Conservation (phyloP, 805 yeast genomes). For the Candida ulmi region DNA sequence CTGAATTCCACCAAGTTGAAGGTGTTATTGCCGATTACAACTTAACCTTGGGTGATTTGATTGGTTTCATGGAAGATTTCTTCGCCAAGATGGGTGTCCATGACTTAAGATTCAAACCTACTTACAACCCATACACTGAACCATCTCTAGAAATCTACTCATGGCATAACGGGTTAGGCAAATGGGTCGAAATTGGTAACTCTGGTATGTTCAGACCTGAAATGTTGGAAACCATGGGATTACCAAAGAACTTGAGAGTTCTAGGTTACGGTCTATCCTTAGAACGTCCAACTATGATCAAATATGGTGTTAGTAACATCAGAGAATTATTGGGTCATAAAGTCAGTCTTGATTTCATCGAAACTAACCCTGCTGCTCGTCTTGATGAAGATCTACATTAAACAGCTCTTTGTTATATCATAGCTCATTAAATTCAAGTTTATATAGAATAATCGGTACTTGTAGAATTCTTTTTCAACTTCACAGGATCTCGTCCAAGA, state of each 20-base stretch:
- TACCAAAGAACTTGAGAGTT: constrained; percentile 89
- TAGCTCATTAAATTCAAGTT: background rate
- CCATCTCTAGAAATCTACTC: constrained; percentile 97
- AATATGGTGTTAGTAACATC: constrained; percentile 90
- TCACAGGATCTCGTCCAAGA: constrained; percentile 8
- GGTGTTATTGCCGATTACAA: constrained; percentile 98
- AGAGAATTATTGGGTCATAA: constrained; percentile 97
- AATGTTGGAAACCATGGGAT: constrained; percentile 97
- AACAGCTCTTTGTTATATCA: background rate
- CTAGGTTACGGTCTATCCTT: constrained; percentile 96
- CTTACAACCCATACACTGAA: constrained; percentile 98
- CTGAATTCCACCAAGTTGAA: constrained; percentile 99
- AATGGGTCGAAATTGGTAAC: constrained; percentile 99
- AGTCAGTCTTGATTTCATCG: constrained; percentile 90
- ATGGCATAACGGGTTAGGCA: constrained; percentile 88
- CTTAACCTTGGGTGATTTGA: constrained; percentile 90
- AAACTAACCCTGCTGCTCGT: constrained; percentile 96
- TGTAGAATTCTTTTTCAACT: background rate
- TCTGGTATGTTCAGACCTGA: constrained; percentile 99
- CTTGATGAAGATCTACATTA: constrained; percentile 60
- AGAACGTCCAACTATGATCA: constrained; percentile 99
- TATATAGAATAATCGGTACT: background rate
- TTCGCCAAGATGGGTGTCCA: constrained; percentile 96
- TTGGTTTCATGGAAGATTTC: constrained; percentile 97
- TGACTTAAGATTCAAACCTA: constrained; percentile 94